Conservation (phyloP, 352 stramenopile genomes). For the Blastocystis sp. region DNA sequence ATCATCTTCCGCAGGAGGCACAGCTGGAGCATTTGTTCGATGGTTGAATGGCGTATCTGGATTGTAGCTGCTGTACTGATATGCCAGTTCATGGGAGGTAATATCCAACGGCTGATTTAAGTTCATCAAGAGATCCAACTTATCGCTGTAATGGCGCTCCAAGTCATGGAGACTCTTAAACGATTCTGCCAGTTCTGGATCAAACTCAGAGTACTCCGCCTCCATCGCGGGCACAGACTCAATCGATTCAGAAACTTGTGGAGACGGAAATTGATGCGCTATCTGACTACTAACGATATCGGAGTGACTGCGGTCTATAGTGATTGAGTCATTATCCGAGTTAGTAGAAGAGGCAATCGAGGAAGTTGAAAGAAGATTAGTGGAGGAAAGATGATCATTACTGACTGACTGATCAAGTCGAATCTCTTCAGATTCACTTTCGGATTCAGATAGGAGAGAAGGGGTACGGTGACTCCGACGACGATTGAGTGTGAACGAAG, state of each 20-base stretch:
- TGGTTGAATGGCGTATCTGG: not conserved
- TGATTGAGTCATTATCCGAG: not conserved
- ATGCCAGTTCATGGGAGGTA: constrained; percentile 32
- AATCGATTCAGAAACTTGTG: not conserved
- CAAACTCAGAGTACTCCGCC: constrained; percentile 46
- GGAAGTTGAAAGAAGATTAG: not conserved
- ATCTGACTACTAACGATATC: not conserved
- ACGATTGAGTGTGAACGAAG: constrained; percentile 34
- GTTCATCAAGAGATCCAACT: constrained; percentile 54
- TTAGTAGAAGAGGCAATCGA: not conserved
- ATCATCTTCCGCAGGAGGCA: not conserved
- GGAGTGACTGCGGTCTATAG: constrained; percentile 6
- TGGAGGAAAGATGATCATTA: not conserved
- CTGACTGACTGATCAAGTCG: not conserved
- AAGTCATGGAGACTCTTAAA: constrained; percentile 35
- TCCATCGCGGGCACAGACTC: not conserved
- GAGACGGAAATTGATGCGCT: not conserved
- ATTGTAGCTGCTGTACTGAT: constrained; percentile 25
- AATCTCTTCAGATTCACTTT: constrained; percentile 43
- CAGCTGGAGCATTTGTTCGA: not conserved
- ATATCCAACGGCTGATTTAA: constrained; percentile 46
- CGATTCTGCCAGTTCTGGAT: constrained; percentile 37
- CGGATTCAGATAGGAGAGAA: not conserved
- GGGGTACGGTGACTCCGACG: not conserved
- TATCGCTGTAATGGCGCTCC: constrained; percentile 31